These are phyloP conservation scores for Neoscytalidium dimidiatum DNA, from an alignment of 2,329 filamentous ascomycete genomes.

Conservation along the genomic window DNA sequence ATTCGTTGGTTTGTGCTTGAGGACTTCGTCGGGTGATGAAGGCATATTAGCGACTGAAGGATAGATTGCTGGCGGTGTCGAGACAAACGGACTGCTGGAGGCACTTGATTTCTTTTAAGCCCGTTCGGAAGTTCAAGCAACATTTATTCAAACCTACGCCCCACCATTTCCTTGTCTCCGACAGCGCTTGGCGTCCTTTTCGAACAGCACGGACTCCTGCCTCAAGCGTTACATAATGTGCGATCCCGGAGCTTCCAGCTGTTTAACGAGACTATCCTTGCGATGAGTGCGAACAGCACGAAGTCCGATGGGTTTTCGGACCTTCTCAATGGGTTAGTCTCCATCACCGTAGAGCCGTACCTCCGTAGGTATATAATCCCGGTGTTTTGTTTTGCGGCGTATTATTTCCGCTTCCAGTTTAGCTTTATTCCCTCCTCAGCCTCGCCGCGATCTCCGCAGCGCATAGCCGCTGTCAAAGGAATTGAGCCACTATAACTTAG, in stretches of 20 bases:
- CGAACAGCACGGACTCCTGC: background rate
- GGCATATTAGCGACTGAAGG: background rate
- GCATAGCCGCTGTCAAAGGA: too few relatives aligned
- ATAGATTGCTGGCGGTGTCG: background rate
- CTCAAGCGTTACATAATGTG: background rate
- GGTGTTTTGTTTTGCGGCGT: too few relatives aligned
- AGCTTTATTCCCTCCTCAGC: too few relatives aligned
- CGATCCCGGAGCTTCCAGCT: background rate
- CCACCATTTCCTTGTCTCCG: background rate
- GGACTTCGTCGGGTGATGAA: constrained; percentile 23
- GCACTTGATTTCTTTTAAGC: background rate
- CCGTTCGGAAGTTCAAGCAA: too few relatives aligned
- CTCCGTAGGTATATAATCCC: too few relatives aligned
- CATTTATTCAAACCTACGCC: background rate
- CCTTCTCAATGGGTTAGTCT: too few relatives aligned
- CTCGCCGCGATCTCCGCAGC: too few relatives aligned
- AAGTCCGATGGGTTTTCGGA: constrained; percentile 12
- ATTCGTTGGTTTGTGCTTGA: constrained; percentile 31
- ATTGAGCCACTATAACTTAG: too few relatives aligned
- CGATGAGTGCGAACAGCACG: constrained; percentile 5
- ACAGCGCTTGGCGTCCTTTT: background rate
- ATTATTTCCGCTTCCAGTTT: too few relatives aligned
- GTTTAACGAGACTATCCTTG: background rate
- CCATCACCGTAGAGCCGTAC: too few relatives aligned
- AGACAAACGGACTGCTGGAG: too few relatives aligned